Percentiles rank a stretch among this genome's conserved stretches.
These are phyloP conservation scores for Neofusicoccum ribis DNA, from an alignment of 2,329 filamentous ascomycete genomes.

Conservation along the genomic window DNA sequence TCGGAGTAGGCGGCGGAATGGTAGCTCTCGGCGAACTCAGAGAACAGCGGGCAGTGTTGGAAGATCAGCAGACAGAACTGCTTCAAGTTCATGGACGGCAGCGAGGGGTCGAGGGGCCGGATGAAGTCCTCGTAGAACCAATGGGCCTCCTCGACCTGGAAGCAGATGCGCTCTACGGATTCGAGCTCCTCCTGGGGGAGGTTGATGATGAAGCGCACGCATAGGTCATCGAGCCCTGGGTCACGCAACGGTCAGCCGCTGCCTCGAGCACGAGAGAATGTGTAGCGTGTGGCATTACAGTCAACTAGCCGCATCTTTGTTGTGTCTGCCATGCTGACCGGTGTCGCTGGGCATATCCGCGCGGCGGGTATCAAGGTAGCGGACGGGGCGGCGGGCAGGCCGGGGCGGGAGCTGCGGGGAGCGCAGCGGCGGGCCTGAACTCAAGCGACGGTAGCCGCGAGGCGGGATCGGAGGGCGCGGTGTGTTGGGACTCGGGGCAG, in stretches of 20 bases:
- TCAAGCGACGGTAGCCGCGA: background rate
- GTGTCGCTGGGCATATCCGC: slow-evolving; percentile 62
- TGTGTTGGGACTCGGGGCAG: slow-evolving; percentile 12
- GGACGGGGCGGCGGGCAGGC: slow-evolving; percentile 23
- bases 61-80: slow-evolving; percentile 90
- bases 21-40: slow-evolving; percentile 73
- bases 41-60: slow-evolving; percentile 86
- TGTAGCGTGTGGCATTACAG: slow-evolving; percentile 57
- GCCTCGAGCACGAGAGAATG: background rate
- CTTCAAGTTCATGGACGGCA: slow-evolving; percentile 83
- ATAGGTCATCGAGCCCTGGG: slow-evolving; percentile 92
- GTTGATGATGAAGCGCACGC: slow-evolving; percentile 97
- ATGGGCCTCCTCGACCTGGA: slow-evolving; percentile 98
- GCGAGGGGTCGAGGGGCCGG: slow-evolving; percentile 77
- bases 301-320: slow-evolving; percentile 83
- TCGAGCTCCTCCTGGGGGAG: slow-evolving; percentile 87
- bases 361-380: slow-evolving; percentile 8
- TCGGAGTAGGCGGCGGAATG: slow-evolving; percentile 84
- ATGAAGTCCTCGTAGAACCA: slow-evolving; percentile 99
- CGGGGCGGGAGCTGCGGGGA: slow-evolving; percentile 30
- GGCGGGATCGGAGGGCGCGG: background rate
- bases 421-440: background rate
- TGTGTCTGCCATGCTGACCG: slow-evolving; percentile 67
- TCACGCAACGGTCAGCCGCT: slow-evolving; percentile 9
- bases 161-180: slow-evolving; percentile 91